Base-by-base conservation (phyloP, 2,329 filamentous ascomycete species). In the Ophiostoma populinum region DNA sequence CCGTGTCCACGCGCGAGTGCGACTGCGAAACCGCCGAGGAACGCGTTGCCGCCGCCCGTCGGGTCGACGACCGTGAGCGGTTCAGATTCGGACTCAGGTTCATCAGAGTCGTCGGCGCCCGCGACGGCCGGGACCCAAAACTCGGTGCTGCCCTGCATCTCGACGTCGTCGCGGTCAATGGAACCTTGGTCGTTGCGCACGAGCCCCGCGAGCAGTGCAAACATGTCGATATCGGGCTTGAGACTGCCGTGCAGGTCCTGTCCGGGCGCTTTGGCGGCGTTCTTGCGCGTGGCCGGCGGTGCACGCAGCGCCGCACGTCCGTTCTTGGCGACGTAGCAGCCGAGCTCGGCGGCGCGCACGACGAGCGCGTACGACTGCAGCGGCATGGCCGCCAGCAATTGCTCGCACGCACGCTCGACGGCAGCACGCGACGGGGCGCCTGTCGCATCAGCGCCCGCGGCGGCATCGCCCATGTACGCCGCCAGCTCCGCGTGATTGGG, bases 401-500 rank as follows among this genome's bases (percentile, higher is more conserved):
- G 70, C 47, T 75, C 71, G 44, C 70, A 75, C 11, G 62, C 58
- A 20, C 65, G 59, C 51, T 76, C 71, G 8, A 76, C 57, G 16
- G 65, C 62, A 2, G 52, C 40, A 0, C 54, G 61, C 29, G 61
- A 67, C 27, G 74, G 63, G 36, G 61, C 56, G 11, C 67, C 74
- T 22, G 65, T 69, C 11, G 64, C 59, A 41, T 71, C 67, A 2
- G 70, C 46, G 0, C 67, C 67, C 36, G 57, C 55, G 32, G 66
- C 61, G 37, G 61, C 56, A 33, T 67, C 62, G 21, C 75, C 76
- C 63, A 94, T 92, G 55, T 93, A 82, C 12, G 72, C 71, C 6
- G 77, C 81, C n/a, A 98, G 66, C 53, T 98, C 90, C 17, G 75
- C 61, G 51, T 92, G 82, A 50, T 98, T 98, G 1, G 90, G 90